Evolutionary conservation across 352 stramenopile species (phyloP).

Genomic region (Globisporangium alternatum): DNA sequence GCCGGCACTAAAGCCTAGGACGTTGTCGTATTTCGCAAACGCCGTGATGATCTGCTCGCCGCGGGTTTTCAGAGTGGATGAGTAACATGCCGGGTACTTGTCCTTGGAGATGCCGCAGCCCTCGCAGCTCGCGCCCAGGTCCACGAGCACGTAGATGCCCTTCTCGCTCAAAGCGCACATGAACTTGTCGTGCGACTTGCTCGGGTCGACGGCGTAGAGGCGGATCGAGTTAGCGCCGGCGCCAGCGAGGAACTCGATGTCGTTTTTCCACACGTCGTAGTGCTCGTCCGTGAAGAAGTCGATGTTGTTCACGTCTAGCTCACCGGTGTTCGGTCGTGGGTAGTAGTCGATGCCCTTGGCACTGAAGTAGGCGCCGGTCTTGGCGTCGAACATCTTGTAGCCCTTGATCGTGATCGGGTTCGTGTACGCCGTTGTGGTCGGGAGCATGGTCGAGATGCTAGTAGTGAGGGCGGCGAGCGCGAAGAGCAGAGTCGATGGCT

Average conservation of each 20-base stretch:
- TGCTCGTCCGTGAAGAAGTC: constrained; percentile 86
- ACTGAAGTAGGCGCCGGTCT: constrained; percentile 64
- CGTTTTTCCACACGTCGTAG: constrained; percentile 55
- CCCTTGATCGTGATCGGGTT: constrained; percentile 58
- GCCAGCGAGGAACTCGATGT: constrained; percentile 60
- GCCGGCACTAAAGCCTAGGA: constrained; percentile 70
- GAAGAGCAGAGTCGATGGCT: too few relatives aligned
- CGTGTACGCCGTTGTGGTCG: too few relatives aligned
- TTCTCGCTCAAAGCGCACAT: constrained; percentile 71
- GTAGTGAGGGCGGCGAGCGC: too few relatives aligned
- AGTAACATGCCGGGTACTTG: constrained; percentile 55
- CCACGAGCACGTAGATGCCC: constrained; percentile 78
- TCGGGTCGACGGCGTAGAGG: constrained; percentile 81
- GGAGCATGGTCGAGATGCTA: too few relatives aligned
- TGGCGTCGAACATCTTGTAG: constrained; percentile 79
- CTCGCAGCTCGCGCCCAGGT: constrained; percentile 49
- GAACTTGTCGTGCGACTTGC: constrained; percentile 79
- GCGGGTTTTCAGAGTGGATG: constrained; percentile 51
- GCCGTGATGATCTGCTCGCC: constrained; percentile 73
- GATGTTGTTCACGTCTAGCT: constrained; percentile 65
- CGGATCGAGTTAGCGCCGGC: constrained; percentile 76
- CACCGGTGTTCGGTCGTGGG: constrained; percentile 75
- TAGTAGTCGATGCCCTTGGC: constrained; percentile 88
- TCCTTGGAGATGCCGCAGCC: constrained; percentile 57
- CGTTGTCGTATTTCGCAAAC: constrained; percentile 87